Evolutionary conservation across 495 filamentous ascomycete genomes (phyloP).

Genomic region (Echria macrotheca): DNA sequence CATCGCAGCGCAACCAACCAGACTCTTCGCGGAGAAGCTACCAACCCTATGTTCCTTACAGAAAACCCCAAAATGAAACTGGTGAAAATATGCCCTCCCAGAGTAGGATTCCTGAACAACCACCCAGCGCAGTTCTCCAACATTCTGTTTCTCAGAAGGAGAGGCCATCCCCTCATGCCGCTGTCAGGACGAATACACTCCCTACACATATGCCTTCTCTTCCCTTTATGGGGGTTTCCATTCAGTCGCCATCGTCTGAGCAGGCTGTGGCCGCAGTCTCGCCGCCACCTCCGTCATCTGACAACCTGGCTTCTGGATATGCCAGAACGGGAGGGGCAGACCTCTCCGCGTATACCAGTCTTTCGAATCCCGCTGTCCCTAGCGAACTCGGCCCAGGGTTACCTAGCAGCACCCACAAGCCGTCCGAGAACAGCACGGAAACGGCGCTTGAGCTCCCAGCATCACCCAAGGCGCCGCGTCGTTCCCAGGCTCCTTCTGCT

Average conservation of each 20-base stretch:
- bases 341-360: slow-evolving; percentile 2
- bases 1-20: slow-evolving; percentile 9
- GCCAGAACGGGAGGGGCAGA: slow-evolving; percentile 3
- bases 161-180: neutral
- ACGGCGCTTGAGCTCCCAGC: too few relatives aligned
- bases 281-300: slow-evolving; percentile 8
- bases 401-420: too few relatives aligned
- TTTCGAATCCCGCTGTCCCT: slow-evolving; percentile 9
- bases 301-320: too few relatives aligned
- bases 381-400: too few relatives aligned
- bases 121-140: neutral
- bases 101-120: too few relatives aligned
- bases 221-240: slow-evolving; percentile 21
- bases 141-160: neutral
- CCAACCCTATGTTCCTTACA: slow-evolving; percentile 19
- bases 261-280: slow-evolving; percentile 3
- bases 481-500: too few relatives aligned
- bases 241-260: slow-evolving; percentile 4
- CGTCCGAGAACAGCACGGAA: too few relatives aligned
- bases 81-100: too few relatives aligned
- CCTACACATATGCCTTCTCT: slow-evolving; percentile 24
- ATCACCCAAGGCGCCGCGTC: too few relatives aligned
- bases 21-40: slow-evolving; percentile 10
- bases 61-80: too few relatives aligned
- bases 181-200: slow-evolving; percentile 24